Percentiles rank a stretch among this genome's conserved stretches.
These are phyloP conservation scores for Aspergillus nanangensis DNA, from an alignment of 495 filamentous ascomycete genomes.

Conservation along the genomic window DNA sequence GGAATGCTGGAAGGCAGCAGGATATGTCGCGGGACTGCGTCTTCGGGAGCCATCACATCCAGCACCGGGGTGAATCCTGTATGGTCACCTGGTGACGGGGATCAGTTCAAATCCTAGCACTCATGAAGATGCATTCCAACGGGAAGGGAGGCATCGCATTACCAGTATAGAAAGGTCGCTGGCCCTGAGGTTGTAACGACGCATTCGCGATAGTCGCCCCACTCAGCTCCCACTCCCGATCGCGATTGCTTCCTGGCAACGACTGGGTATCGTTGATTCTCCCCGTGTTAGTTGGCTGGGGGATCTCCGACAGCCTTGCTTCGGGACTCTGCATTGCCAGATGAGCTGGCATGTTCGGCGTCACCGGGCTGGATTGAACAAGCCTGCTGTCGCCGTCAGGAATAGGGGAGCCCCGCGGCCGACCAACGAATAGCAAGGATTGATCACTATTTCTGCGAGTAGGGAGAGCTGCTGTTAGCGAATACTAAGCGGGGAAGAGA, in stretches of 20 bases:
- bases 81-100: slow-evolving; percentile 10
- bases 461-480: too few relatives aligned
- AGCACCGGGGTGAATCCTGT: slow-evolving; percentile 22
- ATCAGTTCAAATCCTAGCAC: not conserved
- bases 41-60: slow-evolving; percentile 14
- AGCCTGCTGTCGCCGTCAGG: too few relatives aligned
- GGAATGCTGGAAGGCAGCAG: slow-evolving; percentile 17
- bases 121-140: too few relatives aligned
- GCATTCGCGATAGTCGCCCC: slow-evolving; percentile 27
- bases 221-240: slow-evolving; percentile 21
- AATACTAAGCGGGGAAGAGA: too few relatives aligned
- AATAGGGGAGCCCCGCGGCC: too few relatives aligned
- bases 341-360: too few relatives aligned
- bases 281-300: not conserved
- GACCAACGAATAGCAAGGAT: too few relatives aligned
- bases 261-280: not conserved
- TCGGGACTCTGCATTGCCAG: too few relatives aligned
- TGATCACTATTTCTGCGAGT: too few relatives aligned
- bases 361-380: too few relatives aligned
- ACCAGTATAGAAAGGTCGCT: slow-evolving; percentile 29
- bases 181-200: slow-evolving; percentile 15
- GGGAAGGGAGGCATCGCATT: not conserved
- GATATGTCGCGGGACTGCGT: slow-evolving; percentile 21
- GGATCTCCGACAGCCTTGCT: not conserved
- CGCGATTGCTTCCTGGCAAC: not conserved